Percentiles rank a stretch among this genome's conserved stretches.
phyloP scores from a whole-genome alignment of 495 filamentous ascomycete species.

The Lasiosphaeriaceae sp. region DNA sequence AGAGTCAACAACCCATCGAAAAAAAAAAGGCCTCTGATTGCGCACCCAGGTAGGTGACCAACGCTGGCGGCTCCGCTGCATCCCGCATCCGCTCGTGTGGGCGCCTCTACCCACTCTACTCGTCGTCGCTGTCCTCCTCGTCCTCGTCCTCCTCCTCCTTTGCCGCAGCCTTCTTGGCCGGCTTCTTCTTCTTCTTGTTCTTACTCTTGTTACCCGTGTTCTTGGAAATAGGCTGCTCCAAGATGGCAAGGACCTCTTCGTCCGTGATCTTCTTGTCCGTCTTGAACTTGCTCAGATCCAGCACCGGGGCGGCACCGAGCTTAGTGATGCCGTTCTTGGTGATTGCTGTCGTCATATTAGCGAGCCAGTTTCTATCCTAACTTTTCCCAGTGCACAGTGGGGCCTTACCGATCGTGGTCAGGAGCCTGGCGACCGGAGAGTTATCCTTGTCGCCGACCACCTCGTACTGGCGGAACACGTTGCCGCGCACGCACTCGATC shows the following conservation, averaged over 20 bases:
- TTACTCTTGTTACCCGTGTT: conserved; percentile 82
- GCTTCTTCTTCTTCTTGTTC: conserved; percentile 79
- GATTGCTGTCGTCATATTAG: conserved; percentile 61
- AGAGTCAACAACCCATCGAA: not conserved
- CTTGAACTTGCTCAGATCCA: conserved; percentile 75
- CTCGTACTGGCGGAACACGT: conserved; percentile 92
- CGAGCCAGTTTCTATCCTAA: not conserved
- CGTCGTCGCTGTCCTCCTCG: conserved; percentile 38
- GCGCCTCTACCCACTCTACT: conserved; percentile 30
- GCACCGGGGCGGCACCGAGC: conserved; percentile 67
- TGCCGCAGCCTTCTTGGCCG: conserved; percentile 57
- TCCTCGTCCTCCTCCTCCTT: conserved; percentile 27
- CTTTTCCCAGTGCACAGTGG: not conserved
- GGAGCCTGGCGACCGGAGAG: conserved; percentile 73
- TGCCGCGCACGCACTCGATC: conserved; percentile 86
- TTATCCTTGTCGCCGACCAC: conserved; percentile 88
- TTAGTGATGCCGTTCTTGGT: conserved; percentile 95
- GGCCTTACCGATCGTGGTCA: conserved; percentile 87
- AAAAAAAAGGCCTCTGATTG: not conserved
- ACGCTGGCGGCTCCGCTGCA: not conserved
- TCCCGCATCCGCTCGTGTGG: not conserved
- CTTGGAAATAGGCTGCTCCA: conserved; percentile 77
- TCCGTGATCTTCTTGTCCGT: conserved; percentile 97
- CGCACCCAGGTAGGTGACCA: not conserved
- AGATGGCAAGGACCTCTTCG: conserved; percentile 88